Percentiles rank a stretch among this genome's conserved stretches.
phyloP scores from a whole-genome alignment of 345 rosid species.

The Schrenkiella parvula region DNA sequence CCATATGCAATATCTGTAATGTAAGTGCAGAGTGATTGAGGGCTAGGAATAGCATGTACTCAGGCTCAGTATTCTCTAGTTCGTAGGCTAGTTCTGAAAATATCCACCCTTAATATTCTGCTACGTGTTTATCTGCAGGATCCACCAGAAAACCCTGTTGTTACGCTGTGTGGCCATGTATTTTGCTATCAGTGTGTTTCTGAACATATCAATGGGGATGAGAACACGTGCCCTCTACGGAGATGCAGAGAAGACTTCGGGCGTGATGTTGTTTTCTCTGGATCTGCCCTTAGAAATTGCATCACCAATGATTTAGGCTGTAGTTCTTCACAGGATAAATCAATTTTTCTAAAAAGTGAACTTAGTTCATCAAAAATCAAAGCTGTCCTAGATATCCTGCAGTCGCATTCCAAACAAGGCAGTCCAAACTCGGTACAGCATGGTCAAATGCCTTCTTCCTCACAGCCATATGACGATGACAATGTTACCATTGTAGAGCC shows the following conservation, averaged over 20 bases:
- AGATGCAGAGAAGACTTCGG: constrained; percentile 71
- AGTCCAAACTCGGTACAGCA: constrained; percentile 34
- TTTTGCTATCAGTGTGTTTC: constrained; percentile 90
- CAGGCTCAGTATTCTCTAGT: constrained; percentile 9
- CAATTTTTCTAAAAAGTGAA: constrained; percentile 43
- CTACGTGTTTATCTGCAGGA: constrained; percentile 53
- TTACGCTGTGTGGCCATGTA: constrained; percentile 84
- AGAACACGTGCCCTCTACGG: constrained; percentile 68
- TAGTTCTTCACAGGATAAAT: constrained; percentile 40
- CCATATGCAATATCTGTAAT: constrained; percentile 64
- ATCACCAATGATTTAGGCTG: constrained; percentile 39
- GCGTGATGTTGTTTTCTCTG: constrained; percentile 75
- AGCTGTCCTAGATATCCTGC: constrained; percentile 71
- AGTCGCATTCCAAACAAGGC: constrained; percentile 38
- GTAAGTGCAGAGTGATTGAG: constrained; percentile 46
- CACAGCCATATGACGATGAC: constrained; percentile 28
- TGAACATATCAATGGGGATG: constrained; percentile 71
- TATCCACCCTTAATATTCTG: background rate
- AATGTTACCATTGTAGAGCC: constrained; percentile 38
- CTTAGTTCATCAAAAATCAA: constrained; percentile 72
- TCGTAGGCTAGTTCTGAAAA: background rate
- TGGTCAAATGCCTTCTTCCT: constrained; percentile 36
- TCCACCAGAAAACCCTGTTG: constrained; percentile 89
- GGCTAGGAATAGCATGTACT: background rate
- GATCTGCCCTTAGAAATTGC: constrained; percentile 58